Evolutionary conservation across 305 asterid genomes (phyloP), one percentile per base, ranked within the genome.

Genomic region (Euphrasia arctica): DNA sequence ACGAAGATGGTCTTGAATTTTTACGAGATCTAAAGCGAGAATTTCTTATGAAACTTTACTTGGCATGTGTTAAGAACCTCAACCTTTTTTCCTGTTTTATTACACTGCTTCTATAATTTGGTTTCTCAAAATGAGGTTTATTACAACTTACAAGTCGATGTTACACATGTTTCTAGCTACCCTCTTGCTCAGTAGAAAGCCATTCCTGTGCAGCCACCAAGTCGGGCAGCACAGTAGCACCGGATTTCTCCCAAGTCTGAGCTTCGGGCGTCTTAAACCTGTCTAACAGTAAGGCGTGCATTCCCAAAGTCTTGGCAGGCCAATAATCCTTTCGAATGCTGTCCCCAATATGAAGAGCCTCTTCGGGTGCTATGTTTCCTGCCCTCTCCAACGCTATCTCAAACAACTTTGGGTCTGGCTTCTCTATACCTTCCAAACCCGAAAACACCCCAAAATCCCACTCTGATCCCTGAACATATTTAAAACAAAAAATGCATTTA

Each of bases 391-490:
- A 75, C 11, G 95, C 95, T 72, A 85, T 74, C 82, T 81, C 60
- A 42, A 78, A 87, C 62, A 87, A 57, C 63, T 74, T 82, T 28
- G 81, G 90, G 69, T 87, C 79, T 0, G 92, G 95, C 67, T 87
- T 87, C 71, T 87, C 92, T 31, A 85, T 72, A 29, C 95, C 95
- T 71, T 80, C 95, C 1, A 86, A 85, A 29, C 95, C 90, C 0
- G 95, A 87, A 82, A 87, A 87, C 56, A 85, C 85, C n/a, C 95
- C 92, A 68, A 85, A 85, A 70, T 87, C 95, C 95, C 95, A 92
- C 78, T 87, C 97, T 1, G 94, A 85, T 65, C 98, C 98, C 97
- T 92, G 79, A 41, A 66, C 70, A 69, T 25, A 14, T 58, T 58
- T 66, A 18, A 18, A 18, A 45, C 54, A 65, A 14, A 25, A 55